Base-by-base conservation (phyloP, 345 rosid genomes). In the Hirschfeldia incana region DNA sequence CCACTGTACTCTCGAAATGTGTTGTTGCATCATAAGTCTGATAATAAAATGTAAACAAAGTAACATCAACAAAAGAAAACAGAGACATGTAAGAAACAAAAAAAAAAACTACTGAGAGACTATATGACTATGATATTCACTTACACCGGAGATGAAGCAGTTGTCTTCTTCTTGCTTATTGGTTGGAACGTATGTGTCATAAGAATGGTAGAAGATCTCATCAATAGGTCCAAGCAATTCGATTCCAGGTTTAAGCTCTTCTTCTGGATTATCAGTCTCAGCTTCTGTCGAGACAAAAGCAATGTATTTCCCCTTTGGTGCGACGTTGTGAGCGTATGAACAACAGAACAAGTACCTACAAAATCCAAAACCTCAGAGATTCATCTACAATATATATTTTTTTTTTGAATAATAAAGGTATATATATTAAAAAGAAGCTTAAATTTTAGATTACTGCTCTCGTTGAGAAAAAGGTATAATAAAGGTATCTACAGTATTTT, bases 201-300 rank as follows among this genome's bases (percentile, higher is more conserved):
- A 89, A 64, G 81, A 85, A 57, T 95, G 97, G 71, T 84, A 95
- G 76, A 95, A 93, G 75, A 95, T 88, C 84, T 95, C 98, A 74
- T 95, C 98, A 49, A 89, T 79, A 29, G 94, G 88, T 64, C 97
- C 93, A 76, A 95, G 87, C 74, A 95, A 92, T 82, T 91, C 90
- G 37, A 90, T 86, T 59, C 98, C 99, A 21, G 97, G 92, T 85
- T 87, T 90, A 78, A 95, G 85, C 77, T 95, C 99, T 33, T 65
- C 76, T 80, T 87, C 86, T 62, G 98, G 99, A 68, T 87, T 73
- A 69, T 91, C 92, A 37, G 97, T 91, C 87, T 95, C 97, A 0
- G 99, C 99, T 85, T 88, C 99, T 29, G 94, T 83, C 30, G 97
- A 95, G 28, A 95, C 99, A 85, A 95, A 93, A 27, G 99, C 99